Percentiles rank a stretch among this genome's conserved stretches.
phyloP scores from a whole-genome alignment of 352 stramenopile species.

The Globisporangium middletonii region DNA sequence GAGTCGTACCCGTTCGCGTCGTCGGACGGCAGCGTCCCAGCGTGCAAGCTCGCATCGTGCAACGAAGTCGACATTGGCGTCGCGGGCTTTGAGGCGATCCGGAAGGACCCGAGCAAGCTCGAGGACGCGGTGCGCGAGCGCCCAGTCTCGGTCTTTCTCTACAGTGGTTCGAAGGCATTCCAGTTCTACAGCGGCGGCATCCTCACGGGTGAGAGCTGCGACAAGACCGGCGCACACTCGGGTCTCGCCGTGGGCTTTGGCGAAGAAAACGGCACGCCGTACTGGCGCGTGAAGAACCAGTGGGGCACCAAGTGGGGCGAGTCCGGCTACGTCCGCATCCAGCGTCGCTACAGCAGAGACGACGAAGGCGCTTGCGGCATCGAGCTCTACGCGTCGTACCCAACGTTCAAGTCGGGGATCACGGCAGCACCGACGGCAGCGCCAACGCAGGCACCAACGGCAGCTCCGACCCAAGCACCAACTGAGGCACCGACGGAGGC shows the following conservation, averaged over 20 bases:
- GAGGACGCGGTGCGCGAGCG: constrained; percentile 41
- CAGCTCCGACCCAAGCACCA: background rate
- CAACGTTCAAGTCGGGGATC: constrained; percentile 32
- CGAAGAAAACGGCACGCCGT: constrained; percentile 32
- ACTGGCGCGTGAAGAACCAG: constrained; percentile 72
- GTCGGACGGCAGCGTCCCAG: constrained; percentile 21
- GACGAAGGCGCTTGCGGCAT: constrained; percentile 52
- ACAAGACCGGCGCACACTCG: constrained; percentile 49
- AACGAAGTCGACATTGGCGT: constrained; percentile 38
- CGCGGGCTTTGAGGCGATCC: constrained; percentile 41
- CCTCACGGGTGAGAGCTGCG: constrained; percentile 47
- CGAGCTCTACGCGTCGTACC: constrained; percentile 48
- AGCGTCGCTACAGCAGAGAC: constrained; percentile 38
- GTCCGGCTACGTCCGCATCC: constrained; percentile 56
- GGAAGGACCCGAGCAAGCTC: constrained; percentile 25
- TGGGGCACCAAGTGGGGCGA: constrained; percentile 69
- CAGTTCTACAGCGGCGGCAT: constrained; percentile 60
- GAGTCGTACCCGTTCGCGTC: constrained; percentile 47
- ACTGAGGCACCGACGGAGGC: too few relatives aligned
- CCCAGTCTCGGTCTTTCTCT: constrained; percentile 55
- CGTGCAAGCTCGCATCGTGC: constrained; percentile 30
- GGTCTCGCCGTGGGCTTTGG: constrained; percentile 59
- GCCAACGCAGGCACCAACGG: constrained; percentile 6
- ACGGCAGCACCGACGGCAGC: constrained; percentile 7
- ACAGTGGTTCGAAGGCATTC: constrained; percentile 53